Percentiles rank a stretch among this genome's conserved stretches.
Evolutionary conservation across 2,329 filamentous ascomycete species (phyloP).

Genomic region (Pseudodiploospora longispora): DNA sequence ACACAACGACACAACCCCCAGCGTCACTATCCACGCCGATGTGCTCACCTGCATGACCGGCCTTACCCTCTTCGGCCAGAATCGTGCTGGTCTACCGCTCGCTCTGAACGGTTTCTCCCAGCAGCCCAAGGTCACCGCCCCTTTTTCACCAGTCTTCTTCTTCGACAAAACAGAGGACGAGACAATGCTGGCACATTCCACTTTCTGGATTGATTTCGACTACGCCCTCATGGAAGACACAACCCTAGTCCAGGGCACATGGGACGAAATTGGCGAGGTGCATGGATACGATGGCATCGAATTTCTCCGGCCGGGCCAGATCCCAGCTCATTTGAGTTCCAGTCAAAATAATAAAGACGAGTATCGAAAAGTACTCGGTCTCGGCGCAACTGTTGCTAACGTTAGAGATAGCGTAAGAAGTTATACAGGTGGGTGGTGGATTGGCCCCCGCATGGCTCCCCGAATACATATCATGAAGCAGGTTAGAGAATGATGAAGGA

Average conservation of each 20-base stretch:
- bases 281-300: conserved; percentile 53
- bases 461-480: conserved; percentile 42
- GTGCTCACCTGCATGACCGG: conserved; percentile 64
- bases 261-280: conserved; percentile 50
- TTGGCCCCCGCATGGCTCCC: conserved; percentile 53
- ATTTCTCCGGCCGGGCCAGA: conserved; percentile 41
- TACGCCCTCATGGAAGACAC: conserved; percentile 52
- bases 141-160: conserved; percentile 21
- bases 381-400: conserved; percentile 30
- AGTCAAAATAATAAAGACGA: conserved; percentile 1
- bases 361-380: conserved; percentile 32
- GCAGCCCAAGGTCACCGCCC: conserved; percentile 9
- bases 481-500: conserved; percentile 10
- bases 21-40: conserved; percentile 52
- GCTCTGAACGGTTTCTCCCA: conserved; percentile 16
- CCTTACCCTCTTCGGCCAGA: conserved; percentile 56
- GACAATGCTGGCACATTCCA: conserved; percentile 32
- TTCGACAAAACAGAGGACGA: conserved; percentile 59
- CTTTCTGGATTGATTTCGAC: conserved; percentile 58
- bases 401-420: conserved; percentile 34
- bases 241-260: conserved; percentile 37
- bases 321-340: conserved; percentile 1
- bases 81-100: conserved; percentile 29
- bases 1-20: conserved; percentile 13
- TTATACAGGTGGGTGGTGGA: conserved; percentile 54